Evolutionary conservation across 768 basidiomycete genomes (phyloP), one percentile per base, ranked within the genome.

Genomic region (Mycena vitilis): DNA sequence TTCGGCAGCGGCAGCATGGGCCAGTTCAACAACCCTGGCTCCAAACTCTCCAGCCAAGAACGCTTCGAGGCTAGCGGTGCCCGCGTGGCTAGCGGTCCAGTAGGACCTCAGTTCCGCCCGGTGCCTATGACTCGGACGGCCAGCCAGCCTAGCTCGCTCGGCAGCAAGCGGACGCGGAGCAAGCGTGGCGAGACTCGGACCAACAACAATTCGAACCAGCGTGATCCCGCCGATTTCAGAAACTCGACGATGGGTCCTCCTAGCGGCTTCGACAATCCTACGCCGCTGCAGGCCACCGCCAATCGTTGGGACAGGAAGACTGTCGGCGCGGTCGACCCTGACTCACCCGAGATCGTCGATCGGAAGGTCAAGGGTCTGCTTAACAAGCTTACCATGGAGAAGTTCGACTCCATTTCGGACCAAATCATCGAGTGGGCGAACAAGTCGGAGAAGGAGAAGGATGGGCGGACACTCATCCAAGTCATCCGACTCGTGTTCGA

Each of bases 361-460:
- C 92, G 95, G 60, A 97, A 96, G 81, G 96, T 98, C 82, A 95
- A 93, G 80, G 83, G 84, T 59, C 82, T 98, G 65, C 90, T 99
- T 74, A 97, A 99, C 87, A 98, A 95, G 82, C 88, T 98, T 42
- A 96, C 96, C 16, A 93, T 96, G 89, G 95, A 98, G 84, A 93
- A 93, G 73, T 98, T 98, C 85, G 94, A 96, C 73, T 91, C 94
- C 10, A 98, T 98, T 76, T 96, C 96, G 4, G 90, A 94, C 76
- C 95, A 99, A 79, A 97, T 99, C 78, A 92, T 99, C 71, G 80
- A 86, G 11, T 98, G 95, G 95, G 96, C 96, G 37, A 97, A 98
- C 87, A 94, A 89, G 82, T 94, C 92, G 5, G 91, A 92, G 83
- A 88, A 91, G 75, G 95, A 99, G 86, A 93, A 89, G 77, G 95